Evolutionary conservation across 495 filamentous ascomycete genomes (phyloP).

Genomic region (Lepidopterella palustris): DNA sequence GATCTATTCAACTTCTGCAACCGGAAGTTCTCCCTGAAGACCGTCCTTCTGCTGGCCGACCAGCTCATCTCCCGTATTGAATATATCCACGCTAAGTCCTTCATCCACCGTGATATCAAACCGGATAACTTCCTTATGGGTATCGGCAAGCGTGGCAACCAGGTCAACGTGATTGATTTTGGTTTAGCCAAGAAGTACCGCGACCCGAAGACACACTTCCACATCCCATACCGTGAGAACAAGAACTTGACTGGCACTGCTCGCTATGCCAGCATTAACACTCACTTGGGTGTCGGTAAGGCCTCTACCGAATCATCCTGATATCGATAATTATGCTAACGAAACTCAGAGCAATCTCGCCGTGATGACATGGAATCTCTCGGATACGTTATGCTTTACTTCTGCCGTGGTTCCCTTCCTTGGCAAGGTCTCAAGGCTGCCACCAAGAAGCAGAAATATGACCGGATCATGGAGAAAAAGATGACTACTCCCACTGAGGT

Average conservation of each 20-base stretch:
- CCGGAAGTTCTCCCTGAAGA: conserved; percentile 99
- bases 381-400: conserved; percentile 99
- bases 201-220: conserved; percentile 99
- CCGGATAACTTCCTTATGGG: conserved; percentile 99
- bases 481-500: conserved; percentile 99
- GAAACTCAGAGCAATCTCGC: conserved; percentile 77
- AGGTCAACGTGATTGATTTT: conserved; percentile 99
- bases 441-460: conserved; percentile 99
- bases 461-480: conserved; percentile 99
- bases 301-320: not conserved
- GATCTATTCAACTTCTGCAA: conserved; percentile 99
- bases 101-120: conserved; percentile 99
- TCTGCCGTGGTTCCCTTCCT: conserved; percentile 96
- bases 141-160: conserved; percentile 98
- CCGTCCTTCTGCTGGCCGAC: conserved; percentile 94
- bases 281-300: conserved; percentile 85
- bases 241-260: conserved; percentile 99
- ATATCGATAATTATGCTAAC: conserved; percentile 31
- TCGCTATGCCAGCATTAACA: conserved; percentile 99
- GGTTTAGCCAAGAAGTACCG: conserved; percentile 99
- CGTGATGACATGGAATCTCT: conserved; percentile 99
- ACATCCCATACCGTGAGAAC: conserved; percentile 99
- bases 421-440: conserved; percentile 99
- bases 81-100: conserved; percentile 99
- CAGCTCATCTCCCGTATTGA: conserved; percentile 99